These are phyloP conservation scores for Talaromyces rugulosus DNA, from an alignment of 2,329 filamentous ascomycete species.

Conservation along the genomic window DNA sequence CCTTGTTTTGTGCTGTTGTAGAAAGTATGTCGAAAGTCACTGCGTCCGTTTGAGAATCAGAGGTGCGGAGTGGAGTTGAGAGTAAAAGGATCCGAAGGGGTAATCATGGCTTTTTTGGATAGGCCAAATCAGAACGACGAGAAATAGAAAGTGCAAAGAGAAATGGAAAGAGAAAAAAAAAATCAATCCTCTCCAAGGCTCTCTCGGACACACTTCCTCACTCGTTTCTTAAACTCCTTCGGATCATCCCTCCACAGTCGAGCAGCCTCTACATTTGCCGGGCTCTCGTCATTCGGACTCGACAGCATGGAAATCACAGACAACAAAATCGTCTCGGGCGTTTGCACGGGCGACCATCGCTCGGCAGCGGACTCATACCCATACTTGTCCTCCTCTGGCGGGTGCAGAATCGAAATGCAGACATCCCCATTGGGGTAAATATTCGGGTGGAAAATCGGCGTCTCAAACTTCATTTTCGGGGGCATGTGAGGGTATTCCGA, in stretches of 20 bases:
- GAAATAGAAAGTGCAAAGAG: not conserved
- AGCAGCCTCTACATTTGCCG: slow-evolving; percentile 92
- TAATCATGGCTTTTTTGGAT: not conserved
- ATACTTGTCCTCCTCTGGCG: slow-evolving; percentile 88
- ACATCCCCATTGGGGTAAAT: slow-evolving; percentile 84
- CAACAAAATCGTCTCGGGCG: slow-evolving; percentile 87
- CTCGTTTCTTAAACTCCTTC: slow-evolving; percentile 72
- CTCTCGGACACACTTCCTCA: slow-evolving; percentile 73
- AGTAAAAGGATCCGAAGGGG: not conserved
- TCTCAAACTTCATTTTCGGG: slow-evolving; percentile 81
- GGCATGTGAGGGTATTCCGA: slow-evolving; percentile 80
- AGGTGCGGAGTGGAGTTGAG: not conserved
- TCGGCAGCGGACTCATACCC: slow-evolving; percentile 89
- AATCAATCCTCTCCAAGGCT: slow-evolving; percentile 67
- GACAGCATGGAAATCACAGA: slow-evolving; percentile 90
- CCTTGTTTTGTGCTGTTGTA: not conserved
- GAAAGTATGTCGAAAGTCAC: not conserved
- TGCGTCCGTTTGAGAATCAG: not conserved
- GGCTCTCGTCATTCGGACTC: slow-evolving; percentile 90
- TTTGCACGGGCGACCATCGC: slow-evolving; percentile 92
- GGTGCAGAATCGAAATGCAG: slow-evolving; percentile 95
- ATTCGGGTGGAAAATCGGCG: slow-evolving; percentile 90
- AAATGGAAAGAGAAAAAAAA: not conserved
- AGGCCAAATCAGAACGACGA: not conserved
- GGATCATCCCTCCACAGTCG: slow-evolving; percentile 78